These are phyloP conservation scores for Silene latifolia DNA, from an alignment of 148 eudicot species.

Conservation along the genomic window DNA sequence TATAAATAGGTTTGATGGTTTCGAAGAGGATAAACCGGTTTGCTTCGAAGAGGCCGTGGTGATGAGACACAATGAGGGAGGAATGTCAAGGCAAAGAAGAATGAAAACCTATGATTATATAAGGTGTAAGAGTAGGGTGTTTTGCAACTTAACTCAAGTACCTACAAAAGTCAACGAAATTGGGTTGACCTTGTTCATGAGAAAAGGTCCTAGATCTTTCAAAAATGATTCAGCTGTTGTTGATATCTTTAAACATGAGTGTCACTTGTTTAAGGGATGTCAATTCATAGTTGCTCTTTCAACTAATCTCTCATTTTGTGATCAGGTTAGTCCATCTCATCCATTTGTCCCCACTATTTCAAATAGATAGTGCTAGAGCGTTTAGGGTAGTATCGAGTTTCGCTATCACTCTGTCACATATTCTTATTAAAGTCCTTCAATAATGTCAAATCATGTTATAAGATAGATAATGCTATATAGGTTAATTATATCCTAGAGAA, in stretches of 20 bases:
- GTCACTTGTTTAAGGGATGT: constrained; percentile 49
- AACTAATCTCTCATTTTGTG: constrained; percentile 63
- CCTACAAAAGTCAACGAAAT: constrained; percentile 19
- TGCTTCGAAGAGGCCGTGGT: constrained; percentile 75
- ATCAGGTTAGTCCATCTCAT: constrained; percentile 46
- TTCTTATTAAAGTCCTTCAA: too few species aligned
- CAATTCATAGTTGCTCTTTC: constrained; percentile 43
- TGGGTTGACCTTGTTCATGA: constrained; percentile 58
- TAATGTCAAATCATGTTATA: too few species aligned
- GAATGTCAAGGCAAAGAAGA: constrained; percentile 54
- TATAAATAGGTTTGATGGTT: constrained; percentile 25
- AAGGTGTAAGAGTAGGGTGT: constrained; percentile 57
- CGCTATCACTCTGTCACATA: too few species aligned
- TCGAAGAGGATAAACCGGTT: constrained; percentile 20
- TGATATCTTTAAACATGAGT: constrained; percentile 49
- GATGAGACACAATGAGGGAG: constrained; percentile 71
- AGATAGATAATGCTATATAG: too few species aligned
- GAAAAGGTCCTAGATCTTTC: constrained; percentile 67
- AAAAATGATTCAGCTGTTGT: constrained; percentile 48
- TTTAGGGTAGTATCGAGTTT: too few species aligned
- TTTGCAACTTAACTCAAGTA: constrained; percentile 34
- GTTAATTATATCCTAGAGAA: too few species aligned
- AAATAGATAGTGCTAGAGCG: too few species aligned
- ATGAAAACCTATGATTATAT: constrained; percentile 50
- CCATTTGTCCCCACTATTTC: background rate